These are phyloP conservation scores for Solanum pimpinellifolium DNA, from an alignment of 257 asterid species.

Conservation along the genomic window DNA sequence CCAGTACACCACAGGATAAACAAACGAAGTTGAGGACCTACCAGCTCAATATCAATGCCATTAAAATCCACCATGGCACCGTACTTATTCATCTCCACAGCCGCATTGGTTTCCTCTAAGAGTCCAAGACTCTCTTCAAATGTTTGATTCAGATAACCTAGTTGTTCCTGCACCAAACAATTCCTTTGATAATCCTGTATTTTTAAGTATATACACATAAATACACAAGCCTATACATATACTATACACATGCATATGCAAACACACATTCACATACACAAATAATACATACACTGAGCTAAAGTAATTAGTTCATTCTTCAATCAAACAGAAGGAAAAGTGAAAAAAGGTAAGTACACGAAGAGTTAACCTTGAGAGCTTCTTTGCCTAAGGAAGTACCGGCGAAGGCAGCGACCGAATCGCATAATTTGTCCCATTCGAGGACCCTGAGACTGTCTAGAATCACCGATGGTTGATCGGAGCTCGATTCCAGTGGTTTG, in stretches of 20 bases:
- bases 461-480: constrained; percentile 29
- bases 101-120: constrained; percentile 76
- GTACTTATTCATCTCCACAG: constrained; percentile 74
- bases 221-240: not conserved
- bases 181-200: not conserved
- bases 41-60: constrained; percentile 56
- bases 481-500: not conserved
- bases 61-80: constrained; percentile 81
- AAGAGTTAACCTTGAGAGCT: constrained; percentile 43
- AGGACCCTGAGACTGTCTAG: constrained; percentile 77
- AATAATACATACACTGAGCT: not conserved
- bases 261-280: not conserved
- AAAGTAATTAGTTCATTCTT: not conserved
- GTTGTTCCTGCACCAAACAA: constrained; percentile 36
- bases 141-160: constrained; percentile 49
- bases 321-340: not conserved
- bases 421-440: constrained; percentile 85
- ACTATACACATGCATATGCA: not conserved
- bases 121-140: constrained; percentile 56
- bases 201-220: not conserved
- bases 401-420: constrained; percentile 81
- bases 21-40: constrained; percentile 8
- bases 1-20: not conserved
- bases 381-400: constrained; percentile 62
- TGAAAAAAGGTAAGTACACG: not conserved